Percentiles rank a stretch among this genome's conserved stretches.
Conservation (phyloP, 2,329 filamentous ascomycete species). For the Colletotrichum eremochloae region DNA sequence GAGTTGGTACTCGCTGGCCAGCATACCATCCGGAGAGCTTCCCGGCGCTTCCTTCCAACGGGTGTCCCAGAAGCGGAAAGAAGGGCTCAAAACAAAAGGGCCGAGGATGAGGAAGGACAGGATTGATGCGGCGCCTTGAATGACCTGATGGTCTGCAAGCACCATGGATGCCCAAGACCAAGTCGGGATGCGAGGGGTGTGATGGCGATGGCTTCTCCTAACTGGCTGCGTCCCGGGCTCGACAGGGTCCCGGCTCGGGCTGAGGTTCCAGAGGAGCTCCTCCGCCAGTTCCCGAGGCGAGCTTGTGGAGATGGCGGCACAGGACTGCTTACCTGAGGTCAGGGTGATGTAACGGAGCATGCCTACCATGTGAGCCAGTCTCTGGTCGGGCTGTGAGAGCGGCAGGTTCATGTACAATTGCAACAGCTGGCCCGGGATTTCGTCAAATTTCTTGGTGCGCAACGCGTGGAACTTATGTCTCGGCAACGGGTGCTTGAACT, state of each 20-base stretch:
- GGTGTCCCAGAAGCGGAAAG: background rate
- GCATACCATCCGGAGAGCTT: background rate
- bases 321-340: background rate
- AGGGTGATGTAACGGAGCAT: background rate
- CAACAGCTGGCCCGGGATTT: background rate
- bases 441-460: too few species aligned
- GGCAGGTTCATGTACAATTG: background rate
- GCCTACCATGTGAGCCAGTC: background rate
- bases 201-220: constrained; percentile 1
- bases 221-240: too few species aligned
- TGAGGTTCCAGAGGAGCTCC: constrained; percentile 11
- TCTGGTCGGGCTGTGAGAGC: background rate
- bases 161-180: constrained; percentile 36
- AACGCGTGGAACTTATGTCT: background rate
- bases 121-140: background rate
- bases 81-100: background rate
- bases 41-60: background rate
- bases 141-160: background rate
- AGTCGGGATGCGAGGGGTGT: constrained; percentile 15
- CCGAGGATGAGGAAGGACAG: background rate
- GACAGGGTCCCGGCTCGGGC: background rate
- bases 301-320: background rate
- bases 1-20: background rate
- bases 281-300: background rate
- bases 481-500: background rate